phyloP scores from a whole-genome alignment of 2,329 filamentous ascomycete genomes.

The Ophiocordyceps camponoti-leonardi region DNA sequence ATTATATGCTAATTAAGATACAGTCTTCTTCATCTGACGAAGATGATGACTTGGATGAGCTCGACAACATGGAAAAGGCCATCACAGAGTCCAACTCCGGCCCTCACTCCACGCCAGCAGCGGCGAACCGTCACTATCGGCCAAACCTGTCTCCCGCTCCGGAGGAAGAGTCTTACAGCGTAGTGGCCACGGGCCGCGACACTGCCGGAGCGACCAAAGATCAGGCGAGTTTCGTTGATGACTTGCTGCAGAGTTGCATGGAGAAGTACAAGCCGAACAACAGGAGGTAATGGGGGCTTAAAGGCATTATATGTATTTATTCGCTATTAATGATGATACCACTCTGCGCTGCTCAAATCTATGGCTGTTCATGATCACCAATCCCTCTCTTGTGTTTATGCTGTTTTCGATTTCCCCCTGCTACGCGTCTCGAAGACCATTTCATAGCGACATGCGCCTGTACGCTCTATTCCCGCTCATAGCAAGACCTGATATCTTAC shows the following conservation, averaged over 20 bases:
- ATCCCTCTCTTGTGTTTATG: too few relatives aligned
- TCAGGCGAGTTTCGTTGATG: conserved; percentile 6
- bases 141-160: not conserved
- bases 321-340: not conserved
- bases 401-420: too few relatives aligned
- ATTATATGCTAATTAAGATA: too few relatives aligned
- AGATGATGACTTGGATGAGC: not conserved
- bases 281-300: too few relatives aligned
- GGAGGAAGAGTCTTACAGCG: not conserved
- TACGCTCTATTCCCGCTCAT: too few relatives aligned
- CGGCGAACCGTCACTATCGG: not conserved
- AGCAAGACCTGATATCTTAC: too few relatives aligned
- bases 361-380: too few relatives aligned
- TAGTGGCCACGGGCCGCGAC: conserved; percentile 3
- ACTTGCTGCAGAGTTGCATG: conserved; percentile 7
- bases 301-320: not conserved
- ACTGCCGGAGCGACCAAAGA: not conserved
- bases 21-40: too few relatives aligned
- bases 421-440: too few relatives aligned
- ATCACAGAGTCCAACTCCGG: not conserved
- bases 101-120: too few relatives aligned
- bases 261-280: not conserved
- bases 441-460: too few relatives aligned
- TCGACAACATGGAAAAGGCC: not conserved
- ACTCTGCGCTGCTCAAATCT: too few relatives aligned